A percentile compares a stretch with the other conserved stretches of the same genome.
These are phyloP conservation scores for Pythium insidiosum DNA, from an alignment of 352 stramenopile species.

Conservation along the genomic window DNA sequence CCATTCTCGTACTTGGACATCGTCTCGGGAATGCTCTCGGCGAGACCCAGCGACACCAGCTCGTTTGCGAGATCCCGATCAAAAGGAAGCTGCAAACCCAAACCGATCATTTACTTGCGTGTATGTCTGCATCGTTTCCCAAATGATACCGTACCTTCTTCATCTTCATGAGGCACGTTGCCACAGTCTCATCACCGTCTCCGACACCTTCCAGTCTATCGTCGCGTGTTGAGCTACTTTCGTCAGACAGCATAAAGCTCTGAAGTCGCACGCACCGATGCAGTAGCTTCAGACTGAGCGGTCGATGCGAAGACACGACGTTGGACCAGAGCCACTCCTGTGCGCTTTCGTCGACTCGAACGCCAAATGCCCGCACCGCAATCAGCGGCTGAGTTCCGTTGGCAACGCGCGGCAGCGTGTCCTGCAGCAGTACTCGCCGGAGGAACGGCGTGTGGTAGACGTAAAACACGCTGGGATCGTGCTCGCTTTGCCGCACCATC, in stretches of 20 bases:
- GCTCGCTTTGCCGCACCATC: conserved; percentile 52
- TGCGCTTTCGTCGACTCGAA: conserved; percentile 63
- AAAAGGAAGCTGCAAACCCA: conserved; percentile 27
- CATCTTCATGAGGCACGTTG: background rate
- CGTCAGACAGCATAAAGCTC: no score
- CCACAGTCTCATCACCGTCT: background rate
- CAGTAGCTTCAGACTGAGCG: conserved; percentile 51
- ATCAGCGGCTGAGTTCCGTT: conserved; percentile 23
- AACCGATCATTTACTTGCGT: no score
- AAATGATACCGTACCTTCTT: no score
- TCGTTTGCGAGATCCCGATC: conserved; percentile 50
- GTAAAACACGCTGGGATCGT: conserved; percentile 69
- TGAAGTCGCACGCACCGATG: conserved; percentile 41
- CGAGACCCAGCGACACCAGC: conserved; percentile 43
- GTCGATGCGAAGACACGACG: conserved; percentile 52
- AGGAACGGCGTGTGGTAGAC: conserved; percentile 76
- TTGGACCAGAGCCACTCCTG: conserved; percentile 64
- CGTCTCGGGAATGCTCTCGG: conserved; percentile 53
- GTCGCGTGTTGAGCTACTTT: no score
- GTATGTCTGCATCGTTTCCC: no score
- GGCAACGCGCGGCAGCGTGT: conserved; percentile 31
- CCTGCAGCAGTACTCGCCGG: conserved; percentile 44
- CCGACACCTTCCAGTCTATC: no score
- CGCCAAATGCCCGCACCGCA: conserved; percentile 56
- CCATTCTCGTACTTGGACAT: conserved; percentile 54